Percentiles rank a stretch among this genome's conserved stretches.
phyloP scores from a whole-genome alignment of 106 monocot species.

The Platanthera zijinensis region DNA sequence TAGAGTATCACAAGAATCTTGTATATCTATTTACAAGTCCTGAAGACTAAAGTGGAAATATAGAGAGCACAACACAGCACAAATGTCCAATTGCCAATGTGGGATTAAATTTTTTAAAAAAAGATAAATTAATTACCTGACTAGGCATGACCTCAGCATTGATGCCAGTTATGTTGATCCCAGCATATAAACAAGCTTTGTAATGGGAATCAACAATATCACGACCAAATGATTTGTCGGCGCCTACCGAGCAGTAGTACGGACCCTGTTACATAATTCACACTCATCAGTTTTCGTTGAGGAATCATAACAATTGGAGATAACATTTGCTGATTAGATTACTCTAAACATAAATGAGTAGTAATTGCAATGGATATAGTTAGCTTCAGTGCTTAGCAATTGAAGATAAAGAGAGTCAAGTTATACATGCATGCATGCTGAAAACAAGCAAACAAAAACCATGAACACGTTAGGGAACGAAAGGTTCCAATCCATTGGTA shows the following conservation, averaged over 20 bases:
- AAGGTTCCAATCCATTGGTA: not conserved
- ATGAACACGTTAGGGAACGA: no score
- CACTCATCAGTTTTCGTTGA: not conserved
- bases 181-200: constrained; percentile 71
- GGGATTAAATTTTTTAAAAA: not conserved
- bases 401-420: not conserved
- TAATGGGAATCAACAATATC: constrained; percentile 70
- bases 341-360: not conserved
- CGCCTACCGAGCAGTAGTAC: constrained; percentile 60
- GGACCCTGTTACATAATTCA: constrained; percentile 36
- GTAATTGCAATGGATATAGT: not conserved
- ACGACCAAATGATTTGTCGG: constrained; percentile 64
- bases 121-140: constrained; percentile 35
- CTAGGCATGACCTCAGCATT: constrained; percentile 89
- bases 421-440: not conserved
- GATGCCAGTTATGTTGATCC: constrained; percentile 67
- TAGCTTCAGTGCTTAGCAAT: not conserved
- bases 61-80: no score
- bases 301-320: not conserved
- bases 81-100: no score
- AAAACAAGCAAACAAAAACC: not conserved
- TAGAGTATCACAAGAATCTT: no score
- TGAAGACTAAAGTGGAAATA: no score
- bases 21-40: no score
- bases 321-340: not conserved